Evolutionary conservation across 176 grass and related monocot genomes (phyloP), one percentile per base, ranked within the genome.

Genomic region (Calamus simplicifolius): DNA sequence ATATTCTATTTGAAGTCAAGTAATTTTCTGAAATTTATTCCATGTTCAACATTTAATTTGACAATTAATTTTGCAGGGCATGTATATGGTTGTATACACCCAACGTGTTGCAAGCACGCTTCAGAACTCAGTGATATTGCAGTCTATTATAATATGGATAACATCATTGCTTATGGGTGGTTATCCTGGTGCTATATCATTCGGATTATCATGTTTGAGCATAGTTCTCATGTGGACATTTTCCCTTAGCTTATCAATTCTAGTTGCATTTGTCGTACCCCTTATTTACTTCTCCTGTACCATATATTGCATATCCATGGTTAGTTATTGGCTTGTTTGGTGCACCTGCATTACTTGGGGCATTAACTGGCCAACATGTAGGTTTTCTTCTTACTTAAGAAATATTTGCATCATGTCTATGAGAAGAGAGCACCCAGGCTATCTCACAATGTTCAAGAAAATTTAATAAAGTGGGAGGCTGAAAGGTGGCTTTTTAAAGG

Each of bases 401-500:
- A 63, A 18, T 67, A 97, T 61, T 51, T 79, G 69, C 64, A 54
- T 59, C 27, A 23, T 19, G 62, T 62, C 18, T 83, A 73, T 63
- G 74, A 65, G 18, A 77, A 48, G 71, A 72, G 71, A 74, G 83
- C 66, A 30, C 51, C 71, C 59, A 62, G 27, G 19, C 51, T 85
- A 66, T 19, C 75, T 66, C 51, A 10, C 23, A 54, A 76, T 27
- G 58, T 13, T 6, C 35, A 75, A 57, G 84, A 87, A 70, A 60
- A 80, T 75, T 17, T 82, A 69, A 75, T 75, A 30, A 64, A 58
- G 23, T 78, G 90, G 60, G 86, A 97, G 80, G 87, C 87, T n/a
- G 92, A 97, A 76, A 97, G 92, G 73, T 97, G 92, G 87, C 76
- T 91, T 88, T 97, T 85, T 73, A 97, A 97, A 87, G 71, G 84